phyloP scores from a whole-genome alignment of 2,329 filamentous ascomycete genomes.

The Arthrinium phaeospermum region DNA sequence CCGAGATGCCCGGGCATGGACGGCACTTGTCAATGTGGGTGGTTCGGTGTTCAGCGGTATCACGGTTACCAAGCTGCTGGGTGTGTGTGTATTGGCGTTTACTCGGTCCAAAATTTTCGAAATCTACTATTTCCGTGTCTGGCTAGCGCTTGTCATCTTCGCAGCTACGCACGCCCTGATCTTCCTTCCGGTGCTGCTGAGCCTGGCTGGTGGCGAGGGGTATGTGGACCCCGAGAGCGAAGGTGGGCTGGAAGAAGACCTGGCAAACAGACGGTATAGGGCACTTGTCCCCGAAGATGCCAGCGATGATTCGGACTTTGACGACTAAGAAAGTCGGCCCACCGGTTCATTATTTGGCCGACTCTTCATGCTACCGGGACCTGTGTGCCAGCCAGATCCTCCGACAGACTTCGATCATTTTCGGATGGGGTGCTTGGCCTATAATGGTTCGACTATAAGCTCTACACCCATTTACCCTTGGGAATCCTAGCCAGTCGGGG shows the following conservation, averaged over 20 bases:
- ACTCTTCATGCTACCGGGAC: not conserved
- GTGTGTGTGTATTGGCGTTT: slow-evolving; percentile 90
- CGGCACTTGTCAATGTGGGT: slow-evolving; percentile 91
- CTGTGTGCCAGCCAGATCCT: not conserved
- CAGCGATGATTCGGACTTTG: slow-evolving; percentile 79
- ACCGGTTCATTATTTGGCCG: no score
- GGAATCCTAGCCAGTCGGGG: not conserved
- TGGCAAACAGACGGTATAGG: slow-evolving; percentile 79
- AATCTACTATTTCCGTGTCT: slow-evolving; percentile 98
- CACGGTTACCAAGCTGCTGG: slow-evolving; percentile 92
- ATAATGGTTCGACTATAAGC: not conserved
- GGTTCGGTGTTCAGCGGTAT: slow-evolving; percentile 96
- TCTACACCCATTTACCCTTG: not conserved
- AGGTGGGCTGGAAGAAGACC: slow-evolving; percentile 86
- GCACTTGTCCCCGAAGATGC: slow-evolving; percentile 77
- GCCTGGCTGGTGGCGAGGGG: slow-evolving; percentile 82
- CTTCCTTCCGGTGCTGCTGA: slow-evolving; percentile 89
- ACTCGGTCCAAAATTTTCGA: slow-evolving; percentile 98
- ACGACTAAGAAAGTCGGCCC: slow-evolving; percentile 29
- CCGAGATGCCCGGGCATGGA: slow-evolving; percentile 87
- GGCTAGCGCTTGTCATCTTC: slow-evolving; percentile 89
- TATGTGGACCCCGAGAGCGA: slow-evolving; percentile 88
- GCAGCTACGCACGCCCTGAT: slow-evolving; percentile 88
- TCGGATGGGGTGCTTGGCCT: not conserved
- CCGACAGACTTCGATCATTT: not conserved